Conservation (phyloP, 306 rosid genomes). For the Vicia faba region DNA sequence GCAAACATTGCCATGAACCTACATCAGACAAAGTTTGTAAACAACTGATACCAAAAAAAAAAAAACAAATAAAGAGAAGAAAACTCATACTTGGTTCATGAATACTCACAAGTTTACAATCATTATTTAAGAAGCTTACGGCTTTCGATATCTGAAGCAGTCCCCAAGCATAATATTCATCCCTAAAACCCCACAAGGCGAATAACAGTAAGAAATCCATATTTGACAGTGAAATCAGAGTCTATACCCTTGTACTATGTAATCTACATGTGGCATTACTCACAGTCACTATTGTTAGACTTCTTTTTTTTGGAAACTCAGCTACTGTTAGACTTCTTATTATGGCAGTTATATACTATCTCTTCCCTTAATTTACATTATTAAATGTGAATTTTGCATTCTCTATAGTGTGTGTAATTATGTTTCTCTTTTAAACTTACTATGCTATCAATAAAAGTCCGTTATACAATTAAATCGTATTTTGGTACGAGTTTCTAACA, state of each 20-base stretch:
- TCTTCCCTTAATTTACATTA: no score
- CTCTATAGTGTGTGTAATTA: no score
- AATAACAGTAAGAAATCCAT: constrained; percentile 16
- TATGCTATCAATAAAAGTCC: no score
- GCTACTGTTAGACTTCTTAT: no score
- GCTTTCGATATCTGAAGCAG: constrained; percentile 92
- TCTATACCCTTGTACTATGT: not conserved
- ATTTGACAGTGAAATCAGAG: constrained; percentile 18
- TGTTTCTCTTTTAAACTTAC: no score
- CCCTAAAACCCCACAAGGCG: constrained; percentile 54
- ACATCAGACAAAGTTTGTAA: constrained; percentile 41
- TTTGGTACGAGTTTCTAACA: no score
- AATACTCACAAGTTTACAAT: constrained; percentile 90
- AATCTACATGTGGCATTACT: constrained; percentile 23
- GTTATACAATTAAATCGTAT: no score
- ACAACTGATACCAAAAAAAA: not conserved
- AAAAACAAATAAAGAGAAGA: not conserved
- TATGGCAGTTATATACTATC: no score
- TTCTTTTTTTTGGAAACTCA: no score
- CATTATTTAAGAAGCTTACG: constrained; percentile 97
- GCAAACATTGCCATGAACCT: constrained; percentile 97
- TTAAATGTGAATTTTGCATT: no score
- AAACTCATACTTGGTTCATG: constrained; percentile 14
- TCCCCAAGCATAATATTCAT: constrained; percentile 98
- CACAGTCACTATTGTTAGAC: not conserved